Conservation (phyloP, 2,329 filamentous ascomycete genomes). For the Escovopsis sp. region DNA sequence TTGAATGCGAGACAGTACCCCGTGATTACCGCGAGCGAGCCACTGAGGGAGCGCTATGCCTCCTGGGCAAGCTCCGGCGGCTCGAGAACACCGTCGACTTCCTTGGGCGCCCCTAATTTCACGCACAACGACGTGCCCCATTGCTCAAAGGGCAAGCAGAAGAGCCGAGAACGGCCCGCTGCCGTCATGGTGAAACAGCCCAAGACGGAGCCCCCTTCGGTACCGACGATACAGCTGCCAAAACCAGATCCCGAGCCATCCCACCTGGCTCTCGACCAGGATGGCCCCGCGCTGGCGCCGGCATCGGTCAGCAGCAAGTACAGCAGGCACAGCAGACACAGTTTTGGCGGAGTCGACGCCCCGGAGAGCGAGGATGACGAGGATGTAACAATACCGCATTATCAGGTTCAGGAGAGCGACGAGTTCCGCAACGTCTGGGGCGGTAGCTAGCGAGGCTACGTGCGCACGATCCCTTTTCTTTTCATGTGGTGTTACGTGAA, state of each 20-base stretch:
- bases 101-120: background rate
- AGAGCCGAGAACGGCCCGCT: constrained; percentile 9
- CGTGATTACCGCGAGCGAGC: constrained; percentile 69
- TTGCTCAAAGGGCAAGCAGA: constrained; percentile 15
- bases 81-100: constrained; percentile 1
- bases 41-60: constrained; percentile 51
- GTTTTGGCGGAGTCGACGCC: constrained; percentile 7
- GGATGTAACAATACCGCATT: constrained; percentile 9
- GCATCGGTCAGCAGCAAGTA: constrained; percentile 1
- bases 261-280: constrained; percentile 13
- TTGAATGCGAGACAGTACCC: constrained; percentile 51
- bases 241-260: constrained; percentile 17
- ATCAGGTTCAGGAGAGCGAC: constrained; percentile 23
- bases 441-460: background rate
- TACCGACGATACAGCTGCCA: constrained; percentile 10
- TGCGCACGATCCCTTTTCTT: too few relatives aligned
- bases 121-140: constrained; percentile 14
- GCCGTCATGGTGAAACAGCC: constrained; percentile 22
- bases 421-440: constrained; percentile 35
- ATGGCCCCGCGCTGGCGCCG: constrained; percentile 8
- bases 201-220: constrained; percentile 21
- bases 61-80: constrained; percentile 6
- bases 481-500: background rate
- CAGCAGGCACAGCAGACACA: constrained; percentile 3
- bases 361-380: constrained; percentile 4